Evolutionary conservation across 768 basidiomycete genomes (phyloP), one percentile per base, ranked within the genome.

Genomic region (Serendipita sp.): DNA sequence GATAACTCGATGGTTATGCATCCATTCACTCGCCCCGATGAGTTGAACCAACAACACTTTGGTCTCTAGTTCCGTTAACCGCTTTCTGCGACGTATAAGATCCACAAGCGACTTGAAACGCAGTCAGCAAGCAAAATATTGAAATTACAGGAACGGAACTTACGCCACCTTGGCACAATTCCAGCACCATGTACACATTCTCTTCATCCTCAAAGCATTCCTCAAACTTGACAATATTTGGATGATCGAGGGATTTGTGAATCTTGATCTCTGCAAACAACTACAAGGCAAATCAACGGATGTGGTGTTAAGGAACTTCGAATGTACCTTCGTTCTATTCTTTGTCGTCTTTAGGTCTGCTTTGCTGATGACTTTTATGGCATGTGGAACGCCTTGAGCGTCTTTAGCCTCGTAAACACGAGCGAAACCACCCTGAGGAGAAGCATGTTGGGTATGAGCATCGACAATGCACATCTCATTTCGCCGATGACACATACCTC

Each of bases 221-320:
- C 62, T 86, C 79, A 73, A 98, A 97, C 10, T 76, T 74, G 62
- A 97, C 93, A 67, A 99, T 91, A 73, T 99, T 94, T 16, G 92
- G 89, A 69, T 98, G 95, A 29, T 82, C 75, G 53, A 99, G 81
- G 13, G 90, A 86, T 66, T 87, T 84, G 74, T 99, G 95, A 55
- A 99, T 91, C 78, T 95, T 96, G 70, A 99, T 99, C 79, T 99
- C 95, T 66, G 95, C 94, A 71, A 93, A 99, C 52, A 99, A 82
- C 95, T 97, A 64, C 37, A 34, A 31, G 6, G 5, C 10, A 11
- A 33, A 31, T 37, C 8, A 15, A 44, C 2, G 8, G 3, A 27
- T 27, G 27, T 37, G 13, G 53, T 2, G 2, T 46, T 15, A 23
- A 18, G 0, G 3, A 16, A 44, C 40, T 53, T 66, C 55, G 23